Conservation (phyloP, 768 basidiomycete species). For the Hypholoma fasciculare region DNA sequence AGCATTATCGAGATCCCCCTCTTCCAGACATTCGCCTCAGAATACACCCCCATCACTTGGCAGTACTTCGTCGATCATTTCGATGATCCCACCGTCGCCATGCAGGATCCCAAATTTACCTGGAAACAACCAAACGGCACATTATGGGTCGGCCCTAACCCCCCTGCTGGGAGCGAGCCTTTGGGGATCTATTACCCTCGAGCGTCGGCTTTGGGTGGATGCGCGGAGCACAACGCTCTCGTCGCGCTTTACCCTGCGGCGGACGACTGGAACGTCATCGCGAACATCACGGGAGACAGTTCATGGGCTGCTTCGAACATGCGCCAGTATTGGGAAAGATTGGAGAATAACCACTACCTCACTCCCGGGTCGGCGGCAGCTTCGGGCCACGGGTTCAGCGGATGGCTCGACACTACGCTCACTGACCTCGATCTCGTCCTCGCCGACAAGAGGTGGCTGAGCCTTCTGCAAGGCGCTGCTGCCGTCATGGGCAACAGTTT, state of each 20-base stretch:
- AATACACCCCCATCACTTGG: slow-evolving; percentile 8
- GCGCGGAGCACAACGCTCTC: slow-evolving; percentile 9
- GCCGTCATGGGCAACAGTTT: not conserved
- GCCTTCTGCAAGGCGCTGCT: slow-evolving; percentile 1
- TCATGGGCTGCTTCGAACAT: slow-evolving; percentile 9
- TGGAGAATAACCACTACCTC: slow-evolving; percentile 10
- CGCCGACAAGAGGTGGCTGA: slow-evolving; percentile 2
- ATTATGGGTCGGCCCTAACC: slow-evolving; percentile 8
- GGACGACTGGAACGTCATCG: slow-evolving; percentile 9
- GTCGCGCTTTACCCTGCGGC: slow-evolving; percentile 7
- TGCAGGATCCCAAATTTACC: slow-evolving; percentile 8
- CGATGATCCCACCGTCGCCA: slow-evolving; percentile 1
- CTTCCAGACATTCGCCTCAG: slow-evolving; percentile 4
- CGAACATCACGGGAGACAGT: slow-evolving; percentile 4
- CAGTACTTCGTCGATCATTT: slow-evolving; percentile 9
- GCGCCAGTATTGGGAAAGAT: slow-evolving; percentile 6
- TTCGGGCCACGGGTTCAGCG: slow-evolving; percentile 5
- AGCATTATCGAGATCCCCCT: not conserved
- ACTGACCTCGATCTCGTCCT: not conserved
- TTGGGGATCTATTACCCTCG: slow-evolving; percentile 7
- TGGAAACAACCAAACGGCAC: slow-evolving; percentile 3
- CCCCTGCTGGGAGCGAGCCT: slow-evolving; percentile 4
- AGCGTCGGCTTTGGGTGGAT: slow-evolving; percentile 6
- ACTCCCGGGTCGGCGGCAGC: not conserved
- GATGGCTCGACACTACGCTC: slow-evolving; percentile 8